Conservation (phyloP, 164 flowering plant species). For the Tetracentron sinense region DNA sequence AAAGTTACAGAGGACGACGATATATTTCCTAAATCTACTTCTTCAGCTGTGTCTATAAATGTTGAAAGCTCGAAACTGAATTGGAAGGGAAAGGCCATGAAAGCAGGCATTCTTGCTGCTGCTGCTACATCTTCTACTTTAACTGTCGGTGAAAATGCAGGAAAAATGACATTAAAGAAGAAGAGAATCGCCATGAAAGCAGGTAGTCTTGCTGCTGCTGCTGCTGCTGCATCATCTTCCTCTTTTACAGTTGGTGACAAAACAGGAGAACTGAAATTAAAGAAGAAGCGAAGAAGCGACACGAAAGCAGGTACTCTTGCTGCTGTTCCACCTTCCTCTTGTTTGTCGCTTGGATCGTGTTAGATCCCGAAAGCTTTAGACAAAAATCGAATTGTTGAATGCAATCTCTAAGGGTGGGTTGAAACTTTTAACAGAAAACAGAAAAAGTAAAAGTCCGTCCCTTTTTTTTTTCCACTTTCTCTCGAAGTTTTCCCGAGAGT, state of each 20-base stretch:
- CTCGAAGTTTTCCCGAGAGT: too few species aligned
- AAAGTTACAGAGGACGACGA: neutral
- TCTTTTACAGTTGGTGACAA: too few species aligned
- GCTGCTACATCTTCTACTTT: neutral
- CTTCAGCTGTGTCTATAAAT: neutral
- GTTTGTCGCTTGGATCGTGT: neutral
- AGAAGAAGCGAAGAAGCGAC: slow-evolving; percentile 4
- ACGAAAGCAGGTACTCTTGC: neutral
- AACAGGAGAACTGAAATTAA: neutral
- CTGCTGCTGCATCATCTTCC: neutral
- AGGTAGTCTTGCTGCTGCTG: neutral
- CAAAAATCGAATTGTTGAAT: too few species aligned
- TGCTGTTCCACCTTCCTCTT: neutral
- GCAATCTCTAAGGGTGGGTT: too few species aligned
- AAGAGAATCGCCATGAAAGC: neutral
- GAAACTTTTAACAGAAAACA: too few species aligned
- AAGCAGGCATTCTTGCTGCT: neutral
- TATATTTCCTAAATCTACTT: neutral
- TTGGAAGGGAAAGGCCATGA: neutral
- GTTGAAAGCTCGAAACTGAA: neutral
- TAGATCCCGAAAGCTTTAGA: neutral
- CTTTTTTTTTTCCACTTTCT: too few species aligned
- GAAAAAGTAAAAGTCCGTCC: too few species aligned
- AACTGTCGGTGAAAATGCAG: neutral
- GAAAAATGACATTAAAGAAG: neutral